Conservation (phyloP, 2,329 filamentous ascomycete species). For the Gyromitra esculenta region DNA sequence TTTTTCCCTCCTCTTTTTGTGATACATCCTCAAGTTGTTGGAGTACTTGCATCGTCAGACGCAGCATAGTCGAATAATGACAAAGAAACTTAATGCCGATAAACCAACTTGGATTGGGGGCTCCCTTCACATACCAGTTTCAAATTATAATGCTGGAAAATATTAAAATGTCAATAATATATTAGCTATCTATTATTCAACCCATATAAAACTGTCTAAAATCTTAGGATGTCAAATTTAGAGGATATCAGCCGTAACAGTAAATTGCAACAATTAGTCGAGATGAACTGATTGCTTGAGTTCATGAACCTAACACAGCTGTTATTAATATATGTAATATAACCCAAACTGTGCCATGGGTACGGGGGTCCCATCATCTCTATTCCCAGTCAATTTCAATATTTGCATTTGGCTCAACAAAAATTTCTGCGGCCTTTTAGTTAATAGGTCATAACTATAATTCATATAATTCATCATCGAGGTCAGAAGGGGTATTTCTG, state of each 20-base stretch:
- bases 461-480: slow-evolving; percentile 1
- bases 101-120: background rate
- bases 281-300: slow-evolving; percentile 9
- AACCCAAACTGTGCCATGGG: slow-evolving; percentile 5
- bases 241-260: background rate
- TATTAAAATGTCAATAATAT: background rate
- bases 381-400: slow-evolving; percentile 1
- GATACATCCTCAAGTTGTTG: slow-evolving; percentile 1
- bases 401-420: slow-evolving; percentile 2
- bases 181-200: slow-evolving; percentile 6
- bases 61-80: slow-evolving; percentile 7
- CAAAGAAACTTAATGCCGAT: background rate
- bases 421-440: background rate
- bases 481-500: slow-evolving; percentile 21
- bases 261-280: slow-evolving; percentile 26
- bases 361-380: background rate
- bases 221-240: background rate
- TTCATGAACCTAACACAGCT: background rate
- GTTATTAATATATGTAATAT: slow-evolving; percentile 16
- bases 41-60: slow-evolving; percentile 15
- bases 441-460: slow-evolving; percentile 1
- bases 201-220: slow-evolving; percentile 3
- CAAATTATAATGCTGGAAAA: background rate
- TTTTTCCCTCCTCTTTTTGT: background rate
- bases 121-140: background rate